These are phyloP conservation scores for Phaeomoniella chlamydospora DNA, from an alignment of 2,329 filamentous ascomycete species.

Conservation along the genomic window DNA sequence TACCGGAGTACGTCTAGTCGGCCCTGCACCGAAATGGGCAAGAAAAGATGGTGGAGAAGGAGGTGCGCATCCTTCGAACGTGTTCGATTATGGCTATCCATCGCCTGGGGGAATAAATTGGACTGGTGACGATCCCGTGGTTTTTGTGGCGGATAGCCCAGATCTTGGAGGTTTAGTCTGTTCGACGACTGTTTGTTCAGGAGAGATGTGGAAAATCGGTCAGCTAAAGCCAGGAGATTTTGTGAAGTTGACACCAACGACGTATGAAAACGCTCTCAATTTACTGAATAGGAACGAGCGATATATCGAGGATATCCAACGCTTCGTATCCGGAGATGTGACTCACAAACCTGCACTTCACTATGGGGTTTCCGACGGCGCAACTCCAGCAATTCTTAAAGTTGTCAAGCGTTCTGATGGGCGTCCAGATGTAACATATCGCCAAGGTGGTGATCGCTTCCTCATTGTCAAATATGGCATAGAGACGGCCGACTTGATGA, in stretches of 20 bases:
- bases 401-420: constrained; percentile 18
- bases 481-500: constrained; percentile 37
- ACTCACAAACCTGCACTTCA: constrained; percentile 2
- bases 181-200: constrained; percentile 39
- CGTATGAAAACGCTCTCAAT: constrained; percentile 36
- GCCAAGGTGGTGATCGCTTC: constrained; percentile 34
- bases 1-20: constrained; percentile 45
- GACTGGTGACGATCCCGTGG: constrained; percentile 46
- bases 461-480: constrained; percentile 44
- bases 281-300: constrained; percentile 26
- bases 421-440: constrained; percentile 25
- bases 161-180: constrained; percentile 48
- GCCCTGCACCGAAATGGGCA: constrained; percentile 44
- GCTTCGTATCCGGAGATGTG: constrained; percentile 19
- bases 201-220: constrained; percentile 47
- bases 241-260: constrained; percentile 34
- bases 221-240: constrained; percentile 46
- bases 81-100: constrained; percentile 46
- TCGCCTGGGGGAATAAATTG: constrained; percentile 40
- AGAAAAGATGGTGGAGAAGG: constrained; percentile 47
- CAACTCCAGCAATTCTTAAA: constrained; percentile 18
- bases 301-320: constrained; percentile 29
- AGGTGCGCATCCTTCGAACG: constrained; percentile 46
- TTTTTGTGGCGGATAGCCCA: constrained; percentile 44
- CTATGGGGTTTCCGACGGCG: constrained; percentile 13